phyloP scores from a whole-genome alignment of 164 flowering plant species.

The Annona squamosa region DNA sequence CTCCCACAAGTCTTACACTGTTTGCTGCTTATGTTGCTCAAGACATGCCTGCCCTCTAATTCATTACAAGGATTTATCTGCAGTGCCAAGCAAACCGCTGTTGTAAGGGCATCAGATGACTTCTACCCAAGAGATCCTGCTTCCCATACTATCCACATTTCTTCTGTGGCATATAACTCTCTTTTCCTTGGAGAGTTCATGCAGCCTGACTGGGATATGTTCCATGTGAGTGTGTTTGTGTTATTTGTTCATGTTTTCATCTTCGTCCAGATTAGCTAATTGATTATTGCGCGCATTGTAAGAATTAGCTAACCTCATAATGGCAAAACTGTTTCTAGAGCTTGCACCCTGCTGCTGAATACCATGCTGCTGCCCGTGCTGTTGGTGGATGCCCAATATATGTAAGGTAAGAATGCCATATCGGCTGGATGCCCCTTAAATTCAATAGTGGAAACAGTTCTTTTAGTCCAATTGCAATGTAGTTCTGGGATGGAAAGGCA shows the following conservation, averaged over 20 bases:
- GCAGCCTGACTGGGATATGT: slow-evolving; percentile 99
- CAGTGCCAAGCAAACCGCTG: slow-evolving; percentile 83
- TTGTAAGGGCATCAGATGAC: slow-evolving; percentile 97
- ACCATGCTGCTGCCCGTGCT: slow-evolving; percentile 96
- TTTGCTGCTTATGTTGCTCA: not conserved
- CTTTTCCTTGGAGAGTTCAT: slow-evolving; percentile 94
- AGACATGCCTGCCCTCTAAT: not conserved
- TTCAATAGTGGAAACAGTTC: not conserved
- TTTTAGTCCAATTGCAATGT: not conserved
- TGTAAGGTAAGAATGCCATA: slow-evolving; percentile 53
- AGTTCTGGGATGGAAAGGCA: not conserved
- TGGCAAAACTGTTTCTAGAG: slow-evolving; percentile 40
- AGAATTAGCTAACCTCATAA: not conserved
- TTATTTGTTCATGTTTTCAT: not conserved
- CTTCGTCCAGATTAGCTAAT: not conserved
- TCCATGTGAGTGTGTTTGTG: slow-evolving; percentile 55
- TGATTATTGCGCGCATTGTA: not conserved
- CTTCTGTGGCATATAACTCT: slow-evolving; percentile 91
- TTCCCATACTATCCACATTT: slow-evolving; percentile 92
- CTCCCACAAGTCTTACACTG: not conserved
- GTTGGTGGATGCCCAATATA: slow-evolving; percentile 93
- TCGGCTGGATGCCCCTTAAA: not conserved
- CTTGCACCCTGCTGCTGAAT: slow-evolving; percentile 89
- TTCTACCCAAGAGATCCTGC: slow-evolving; percentile 92
- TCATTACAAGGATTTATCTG: not conserved